Evolutionary conservation across 1,139 yeast genomes (phyloP).

Genomic region (Kodamaea arcana): DNA sequence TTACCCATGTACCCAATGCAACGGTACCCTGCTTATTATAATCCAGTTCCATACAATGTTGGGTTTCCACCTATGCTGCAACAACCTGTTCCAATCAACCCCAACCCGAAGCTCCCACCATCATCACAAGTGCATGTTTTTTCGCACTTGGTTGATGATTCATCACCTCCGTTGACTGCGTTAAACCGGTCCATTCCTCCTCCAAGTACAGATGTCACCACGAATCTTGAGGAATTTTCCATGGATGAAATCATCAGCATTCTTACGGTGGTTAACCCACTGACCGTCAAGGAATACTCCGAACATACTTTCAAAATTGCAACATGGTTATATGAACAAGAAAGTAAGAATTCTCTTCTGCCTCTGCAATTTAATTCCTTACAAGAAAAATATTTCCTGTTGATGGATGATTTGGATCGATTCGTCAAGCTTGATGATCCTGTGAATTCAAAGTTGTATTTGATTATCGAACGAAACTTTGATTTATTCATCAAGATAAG

Average conservation of each 20-base stretch:
- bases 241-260: constrained; percentile 28
- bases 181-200: constrained; percentile 4
- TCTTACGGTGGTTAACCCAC: constrained; percentile 27
- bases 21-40: constrained; percentile 7
- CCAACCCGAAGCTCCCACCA: not conserved
- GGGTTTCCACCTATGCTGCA: constrained; percentile 1
- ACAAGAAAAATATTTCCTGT: constrained; percentile 21
- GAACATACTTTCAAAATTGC: constrained; percentile 36
- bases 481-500: constrained; percentile 36
- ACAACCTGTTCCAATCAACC: not conserved
- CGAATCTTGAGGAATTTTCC: constrained; percentile 9
- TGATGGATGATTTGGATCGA: constrained; percentile 24
- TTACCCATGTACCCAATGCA: constrained; percentile 2
- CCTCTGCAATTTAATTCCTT: constrained; percentile 16
- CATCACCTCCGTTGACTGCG: constrained; percentile 2
- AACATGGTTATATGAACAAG: constrained; percentile 23
- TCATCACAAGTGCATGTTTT: constrained; percentile 1
- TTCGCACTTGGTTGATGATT: not conserved
- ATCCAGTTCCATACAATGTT: constrained; percentile 1
- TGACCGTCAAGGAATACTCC: constrained; percentile 32
- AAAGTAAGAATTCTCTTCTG: constrained; percentile 7
- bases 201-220: not conserved
- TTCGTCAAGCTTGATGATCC: constrained; percentile 27
- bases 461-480: constrained; percentile 37
- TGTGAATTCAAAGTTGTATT: constrained; percentile 29